Conservation (phyloP, 352 stramenopile species). For the Saprolegnia diclina region DNA sequence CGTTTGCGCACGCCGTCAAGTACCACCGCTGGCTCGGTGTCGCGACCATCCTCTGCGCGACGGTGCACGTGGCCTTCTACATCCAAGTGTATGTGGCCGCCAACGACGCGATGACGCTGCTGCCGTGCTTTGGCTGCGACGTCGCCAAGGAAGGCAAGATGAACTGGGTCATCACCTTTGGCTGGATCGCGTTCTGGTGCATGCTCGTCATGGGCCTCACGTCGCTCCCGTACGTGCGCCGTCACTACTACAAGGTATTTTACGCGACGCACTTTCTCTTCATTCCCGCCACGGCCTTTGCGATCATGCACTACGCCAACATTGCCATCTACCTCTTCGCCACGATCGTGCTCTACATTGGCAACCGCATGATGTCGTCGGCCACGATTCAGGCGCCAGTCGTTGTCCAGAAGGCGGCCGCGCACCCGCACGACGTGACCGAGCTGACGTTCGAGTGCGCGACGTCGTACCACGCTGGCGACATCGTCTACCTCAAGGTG, state of each 20-base stretch:
- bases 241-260: constrained; percentile 61
- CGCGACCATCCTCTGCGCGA: constrained; percentile 56
- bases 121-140: constrained; percentile 72
- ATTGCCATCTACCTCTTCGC: constrained; percentile 62
- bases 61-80: constrained; percentile 62
- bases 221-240: constrained; percentile 40
- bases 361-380: constrained; percentile 41
- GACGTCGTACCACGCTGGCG: constrained; percentile 51
- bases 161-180: constrained; percentile 68
- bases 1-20: constrained; percentile 83
- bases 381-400: constrained; percentile 1
- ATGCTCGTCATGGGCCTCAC: constrained; percentile 70
- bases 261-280: constrained; percentile 66
- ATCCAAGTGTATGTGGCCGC: constrained; percentile 59
- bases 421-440: background rate
- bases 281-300: constrained; percentile 57
- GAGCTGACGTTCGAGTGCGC: constrained; percentile 28
- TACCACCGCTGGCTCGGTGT: constrained; percentile 84
- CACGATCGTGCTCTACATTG: constrained; percentile 51
- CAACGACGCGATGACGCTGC: constrained; percentile 44
- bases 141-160: constrained; percentile 47
- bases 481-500: constrained; percentile 73
- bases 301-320: constrained; percentile 63
- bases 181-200: constrained; percentile 61
- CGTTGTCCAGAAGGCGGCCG: background rate